A percentile compares a stretch with the other conserved stretches of the same genome.
These are phyloP conservation scores for Leishmania tropica DNA, from an alignment of 208 protist species.

Conservation along the genomic window DNA sequence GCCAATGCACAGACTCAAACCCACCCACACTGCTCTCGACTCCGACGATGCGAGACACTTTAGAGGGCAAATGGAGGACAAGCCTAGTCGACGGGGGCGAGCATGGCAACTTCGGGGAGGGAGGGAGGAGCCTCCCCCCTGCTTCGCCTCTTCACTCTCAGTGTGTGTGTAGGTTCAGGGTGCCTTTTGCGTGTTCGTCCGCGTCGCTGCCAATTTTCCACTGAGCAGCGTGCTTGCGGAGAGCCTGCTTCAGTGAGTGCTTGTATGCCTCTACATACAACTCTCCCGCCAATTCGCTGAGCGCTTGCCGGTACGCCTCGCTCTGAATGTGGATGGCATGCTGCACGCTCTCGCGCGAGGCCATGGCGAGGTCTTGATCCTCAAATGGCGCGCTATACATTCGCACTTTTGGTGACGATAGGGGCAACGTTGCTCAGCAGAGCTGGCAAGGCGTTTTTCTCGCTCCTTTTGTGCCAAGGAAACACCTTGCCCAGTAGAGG, in stretches of 20 bases:
- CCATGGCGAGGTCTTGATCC: slow-evolving; percentile 69
- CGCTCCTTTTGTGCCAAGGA: not conserved
- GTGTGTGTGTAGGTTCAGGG: not conserved
- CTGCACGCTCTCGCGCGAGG: slow-evolving; percentile 52
- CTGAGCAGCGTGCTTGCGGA: slow-evolving; percentile 8
- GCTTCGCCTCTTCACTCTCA: not conserved
- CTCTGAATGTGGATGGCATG: slow-evolving; percentile 46
- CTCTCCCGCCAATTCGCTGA: slow-evolving; percentile 77
- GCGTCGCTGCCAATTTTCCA: slow-evolving; percentile 9
- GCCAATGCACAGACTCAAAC: not conserved
- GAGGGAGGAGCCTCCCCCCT: not conserved
- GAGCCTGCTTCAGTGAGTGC: slow-evolving; percentile 22
- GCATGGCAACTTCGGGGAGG: not conserved
- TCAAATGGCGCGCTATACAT: slow-evolving; percentile 9
- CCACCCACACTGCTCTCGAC: not conserved
- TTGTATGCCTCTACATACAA: slow-evolving; percentile 67
- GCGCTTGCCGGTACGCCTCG: slow-evolving; percentile 69
- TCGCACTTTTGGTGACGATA: not conserved
- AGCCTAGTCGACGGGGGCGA: not conserved
- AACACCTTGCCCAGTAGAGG: not conserved
- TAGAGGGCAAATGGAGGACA: not conserved
- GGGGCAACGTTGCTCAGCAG: not conserved
- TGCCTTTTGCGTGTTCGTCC: not conserved
- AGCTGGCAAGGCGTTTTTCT: not conserved
- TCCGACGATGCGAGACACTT: not conserved